Percentiles rank a stretch among this genome's conserved stretches.
These are phyloP conservation scores for Annulohypoxylon bovei DNA, from an alignment of 495 filamentous ascomycete species.

Conservation along the genomic window DNA sequence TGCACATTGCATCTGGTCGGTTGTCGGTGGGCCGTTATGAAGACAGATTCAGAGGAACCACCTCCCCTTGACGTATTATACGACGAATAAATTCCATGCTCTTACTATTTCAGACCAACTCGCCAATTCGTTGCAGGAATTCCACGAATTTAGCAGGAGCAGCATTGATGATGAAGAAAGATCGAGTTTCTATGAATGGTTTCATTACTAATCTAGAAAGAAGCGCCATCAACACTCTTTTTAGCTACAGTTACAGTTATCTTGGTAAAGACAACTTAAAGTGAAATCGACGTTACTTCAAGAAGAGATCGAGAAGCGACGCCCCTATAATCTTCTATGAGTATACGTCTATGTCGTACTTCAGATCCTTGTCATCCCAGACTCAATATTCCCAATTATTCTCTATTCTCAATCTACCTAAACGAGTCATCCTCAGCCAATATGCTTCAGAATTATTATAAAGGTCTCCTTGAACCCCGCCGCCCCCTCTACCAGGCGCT, in stretches of 20 bases:
- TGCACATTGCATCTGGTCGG: constrained; percentile 4
- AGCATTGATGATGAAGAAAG: neutral
- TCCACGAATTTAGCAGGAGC: neutral
- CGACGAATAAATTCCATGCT: constrained; percentile 11
- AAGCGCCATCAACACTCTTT: neutral
- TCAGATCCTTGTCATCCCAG: no score
- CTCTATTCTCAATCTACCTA: no score
- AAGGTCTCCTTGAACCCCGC: neutral
- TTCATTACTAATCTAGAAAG: neutral
- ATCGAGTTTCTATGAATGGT: neutral
- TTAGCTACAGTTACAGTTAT: no score
- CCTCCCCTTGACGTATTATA: constrained; percentile 27
- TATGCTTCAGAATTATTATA: neutral
- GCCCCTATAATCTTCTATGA: no score
- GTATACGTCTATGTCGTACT: no score
- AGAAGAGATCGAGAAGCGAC: no score
- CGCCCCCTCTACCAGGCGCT: neutral
- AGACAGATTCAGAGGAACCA: constrained; percentile 11
- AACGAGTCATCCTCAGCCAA: neutral
- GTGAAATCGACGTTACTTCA: no score
- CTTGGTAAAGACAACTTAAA: no score
- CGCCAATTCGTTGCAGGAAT: no score
- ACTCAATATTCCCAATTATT: no score
- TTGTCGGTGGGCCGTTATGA: constrained; percentile 10
- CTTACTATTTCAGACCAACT: no score